Evolutionary conservation across 2,329 filamentous ascomycete genomes (phyloP), one percentile per base, ranked within the genome.

Genomic region (Fusarium coicis): DNA sequence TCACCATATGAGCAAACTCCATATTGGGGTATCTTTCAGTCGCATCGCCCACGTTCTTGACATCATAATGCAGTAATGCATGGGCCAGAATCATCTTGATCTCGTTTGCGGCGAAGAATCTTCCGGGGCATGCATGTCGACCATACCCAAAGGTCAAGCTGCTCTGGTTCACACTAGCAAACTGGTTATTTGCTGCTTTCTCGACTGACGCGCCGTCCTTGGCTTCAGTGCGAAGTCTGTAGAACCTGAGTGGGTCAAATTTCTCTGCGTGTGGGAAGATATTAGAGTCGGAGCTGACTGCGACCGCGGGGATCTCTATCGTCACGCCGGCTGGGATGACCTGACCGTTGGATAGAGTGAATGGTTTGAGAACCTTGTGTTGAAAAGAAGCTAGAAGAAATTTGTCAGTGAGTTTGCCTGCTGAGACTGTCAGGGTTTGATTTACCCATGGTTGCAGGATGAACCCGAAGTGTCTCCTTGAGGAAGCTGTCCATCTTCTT

Each of bases 401-500:
- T 23, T 1, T 7, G 7, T 59, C 7, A 52, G 36, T 14, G 5
- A 36, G 8, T 16, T 18, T 1, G 10, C 8, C 5, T 15, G 15
- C 18, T 1, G 3, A 1, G 4, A 7, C 7, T 40, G 15, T 10
- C 1, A 4, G 1, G 11, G 4, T 5, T 21, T 19, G 12, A 4
- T 28, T 34, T 34, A 59, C 56, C 44, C 56, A 59, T 59, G 1
- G 56, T 42, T 2, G 56, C 56, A 10, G 56, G 56, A 1, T 59
- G 44, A 4, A 59, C 44, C 26, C 44, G 44, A 40, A 59, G 56
- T 16, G 23, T 65, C 11, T 65, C 62, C 3, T 50, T 65, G n/a
- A 65, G 44, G 19, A 65, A 65, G 2, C 37, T 52, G 10, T 65
- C 62, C 55, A 65, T 59, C 40, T 46, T 65, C 21, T 60, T 60